Percentiles rank a stretch among this genome's conserved stretches.
These are phyloP conservation scores for Spergularia marina DNA, from an alignment of 148 eudicot genomes.

Conservation along the genomic window DNA sequence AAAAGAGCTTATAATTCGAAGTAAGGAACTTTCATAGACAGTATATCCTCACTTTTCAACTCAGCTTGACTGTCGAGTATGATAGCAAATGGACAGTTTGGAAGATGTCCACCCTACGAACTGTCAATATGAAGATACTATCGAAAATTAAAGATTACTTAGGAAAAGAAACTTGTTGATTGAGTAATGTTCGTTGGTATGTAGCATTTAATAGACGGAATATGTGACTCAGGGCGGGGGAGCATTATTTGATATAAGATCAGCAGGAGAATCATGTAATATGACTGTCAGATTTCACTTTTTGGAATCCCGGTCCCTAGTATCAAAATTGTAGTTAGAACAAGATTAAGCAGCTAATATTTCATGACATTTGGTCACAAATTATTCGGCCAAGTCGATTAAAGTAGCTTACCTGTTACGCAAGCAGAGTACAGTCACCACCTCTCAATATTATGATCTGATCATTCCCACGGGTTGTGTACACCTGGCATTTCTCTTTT, in stretches of 20 bases:
- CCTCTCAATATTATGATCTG: background rate
- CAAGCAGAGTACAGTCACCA: background rate
- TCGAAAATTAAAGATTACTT: too few species aligned
- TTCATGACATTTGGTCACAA: background rate
- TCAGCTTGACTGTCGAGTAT: too few species aligned
- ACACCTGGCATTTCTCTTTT: background rate
- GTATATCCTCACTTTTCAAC: too few species aligned
- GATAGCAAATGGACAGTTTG: too few species aligned
- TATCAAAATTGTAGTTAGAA: background rate
- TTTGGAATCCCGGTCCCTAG: background rate
- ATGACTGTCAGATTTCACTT: background rate
- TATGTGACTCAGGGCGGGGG: background rate
- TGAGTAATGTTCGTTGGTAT: too few species aligned
- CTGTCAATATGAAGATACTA: too few species aligned
- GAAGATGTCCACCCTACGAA: too few species aligned
- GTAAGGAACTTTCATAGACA: too few species aligned
- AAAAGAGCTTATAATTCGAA: too few species aligned
- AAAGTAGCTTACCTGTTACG: conserved; percentile 12
- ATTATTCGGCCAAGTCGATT: conserved; percentile 20
- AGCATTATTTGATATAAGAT: too few species aligned
- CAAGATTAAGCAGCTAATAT: background rate
- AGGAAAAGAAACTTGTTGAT: too few species aligned
- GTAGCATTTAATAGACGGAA: background rate
- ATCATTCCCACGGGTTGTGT: background rate
- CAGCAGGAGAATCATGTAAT: too few species aligned